phyloP scores from a whole-genome alignment of 2,329 filamentous ascomycete species.

The Colletotrichum kahawae region DNA sequence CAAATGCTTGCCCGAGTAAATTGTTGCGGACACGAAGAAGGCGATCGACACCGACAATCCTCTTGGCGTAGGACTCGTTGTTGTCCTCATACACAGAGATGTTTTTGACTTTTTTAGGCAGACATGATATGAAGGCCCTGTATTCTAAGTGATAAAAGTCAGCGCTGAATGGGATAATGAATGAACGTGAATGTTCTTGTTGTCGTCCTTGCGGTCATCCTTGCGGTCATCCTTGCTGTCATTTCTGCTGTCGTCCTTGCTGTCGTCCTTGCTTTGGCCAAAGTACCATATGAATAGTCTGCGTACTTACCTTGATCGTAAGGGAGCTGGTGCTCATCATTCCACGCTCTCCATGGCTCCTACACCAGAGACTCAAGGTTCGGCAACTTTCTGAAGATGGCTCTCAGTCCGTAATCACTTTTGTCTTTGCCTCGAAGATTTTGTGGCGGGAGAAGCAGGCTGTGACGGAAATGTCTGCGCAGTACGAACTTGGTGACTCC shows the following conservation, averaged over 20 bases:
- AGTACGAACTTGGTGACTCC: not conserved
- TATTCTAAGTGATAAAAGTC: not conserved
- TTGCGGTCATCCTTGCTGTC: not conserved
- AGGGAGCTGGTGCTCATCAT: not conserved
- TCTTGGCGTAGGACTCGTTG: not conserved
- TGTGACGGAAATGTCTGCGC: not conserved
- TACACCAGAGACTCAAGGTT: not conserved
- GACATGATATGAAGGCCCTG: not conserved
- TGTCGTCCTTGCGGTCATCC: not conserved
- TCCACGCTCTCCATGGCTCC: not conserved
- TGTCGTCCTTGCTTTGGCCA: not conserved
- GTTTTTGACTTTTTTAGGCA: not conserved
- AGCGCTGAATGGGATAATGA: not conserved
- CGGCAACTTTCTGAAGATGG: not conserved
- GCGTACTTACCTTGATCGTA: not conserved
- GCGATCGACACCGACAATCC: not conserved
- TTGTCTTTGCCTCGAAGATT: too few relatives aligned
- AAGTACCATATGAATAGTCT: not conserved
- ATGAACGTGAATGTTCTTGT: not conserved
- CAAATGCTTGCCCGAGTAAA: rapidly evolving
- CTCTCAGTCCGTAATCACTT: not conserved
- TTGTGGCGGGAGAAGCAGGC: not conserved
- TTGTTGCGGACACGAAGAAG: not conserved
- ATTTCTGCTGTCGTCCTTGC: not conserved
- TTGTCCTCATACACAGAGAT: not conserved